phyloP scores from a whole-genome alignment of 148 eudicot genomes.

The Dysphania ambrosioides region DNA sequence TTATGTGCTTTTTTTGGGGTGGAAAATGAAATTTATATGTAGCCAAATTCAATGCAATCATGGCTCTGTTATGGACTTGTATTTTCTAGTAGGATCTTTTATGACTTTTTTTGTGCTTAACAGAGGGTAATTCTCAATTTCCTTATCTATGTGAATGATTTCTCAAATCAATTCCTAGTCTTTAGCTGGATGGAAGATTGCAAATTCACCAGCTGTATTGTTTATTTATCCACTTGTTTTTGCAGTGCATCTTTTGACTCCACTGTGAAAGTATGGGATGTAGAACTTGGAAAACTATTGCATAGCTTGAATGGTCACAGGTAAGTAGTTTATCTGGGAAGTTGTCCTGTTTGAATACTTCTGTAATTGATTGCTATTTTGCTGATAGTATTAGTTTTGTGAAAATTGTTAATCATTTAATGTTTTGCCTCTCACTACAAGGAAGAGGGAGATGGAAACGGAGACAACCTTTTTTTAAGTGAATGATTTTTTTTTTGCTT shows the following conservation, averaged over 20 bases:
- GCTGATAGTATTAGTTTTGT: neutral
- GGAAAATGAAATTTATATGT: neutral
- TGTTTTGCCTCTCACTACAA: neutral
- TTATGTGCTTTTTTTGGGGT: neutral
- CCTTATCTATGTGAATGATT: neutral
- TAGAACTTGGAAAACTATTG: constrained; percentile 44
- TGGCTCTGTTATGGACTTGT: neutral
- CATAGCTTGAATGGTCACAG: constrained; percentile 67
- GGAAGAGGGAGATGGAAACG: neutral
- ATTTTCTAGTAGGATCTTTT: too few species aligned
- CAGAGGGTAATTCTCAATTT: too few species aligned
- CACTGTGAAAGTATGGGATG: constrained; percentile 57
- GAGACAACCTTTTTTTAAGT: too few species aligned
- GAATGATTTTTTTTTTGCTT: too few species aligned
- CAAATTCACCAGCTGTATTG: neutral
- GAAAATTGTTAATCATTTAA: neutral
- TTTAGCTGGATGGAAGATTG: neutral
- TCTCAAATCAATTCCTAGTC: constrained; percentile 5
- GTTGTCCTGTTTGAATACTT: neutral
- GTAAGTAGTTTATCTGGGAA: constrained; percentile 16
- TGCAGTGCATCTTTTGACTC: constrained; percentile 69
- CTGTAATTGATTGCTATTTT: neutral
- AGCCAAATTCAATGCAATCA: neutral
- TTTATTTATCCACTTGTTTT: too few species aligned
- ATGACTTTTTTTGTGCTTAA: too few species aligned